phyloP scores from a whole-genome alignment of 176 grass and related monocot species.

The Cenchrus purpureus region DNA sequence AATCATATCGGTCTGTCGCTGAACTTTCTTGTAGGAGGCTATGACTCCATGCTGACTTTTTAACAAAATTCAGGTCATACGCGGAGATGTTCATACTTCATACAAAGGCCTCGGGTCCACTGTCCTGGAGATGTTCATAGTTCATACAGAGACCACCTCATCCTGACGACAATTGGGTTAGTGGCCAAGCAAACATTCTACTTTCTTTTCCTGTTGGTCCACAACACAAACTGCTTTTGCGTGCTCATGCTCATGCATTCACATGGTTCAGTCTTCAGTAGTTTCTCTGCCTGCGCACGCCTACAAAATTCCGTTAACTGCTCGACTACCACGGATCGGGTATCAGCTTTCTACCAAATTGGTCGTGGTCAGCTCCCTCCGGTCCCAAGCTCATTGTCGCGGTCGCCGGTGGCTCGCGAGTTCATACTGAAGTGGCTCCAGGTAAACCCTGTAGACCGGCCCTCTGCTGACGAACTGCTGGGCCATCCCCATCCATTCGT shows the following conservation, averaged over 20 bases:
- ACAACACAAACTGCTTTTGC: not conserved
- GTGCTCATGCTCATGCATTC: not conserved
- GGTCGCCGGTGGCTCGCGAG: conserved; percentile 37
- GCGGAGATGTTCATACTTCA: conserved; percentile 40
- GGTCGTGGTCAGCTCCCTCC: conserved; percentile 45
- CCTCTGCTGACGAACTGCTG: conserved; percentile 46
- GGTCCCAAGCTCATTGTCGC: conserved; percentile 44
- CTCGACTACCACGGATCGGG: conserved; percentile 13
- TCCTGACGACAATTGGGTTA: conserved; percentile 34
- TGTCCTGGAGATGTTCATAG: conserved; percentile 45
- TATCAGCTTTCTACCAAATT: conserved; percentile 49
- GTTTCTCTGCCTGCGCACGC: not conserved
- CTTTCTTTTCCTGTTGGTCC: not conserved
- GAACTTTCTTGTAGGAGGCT: not conserved
- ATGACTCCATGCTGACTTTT: not conserved
- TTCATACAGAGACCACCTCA: conserved; percentile 31
- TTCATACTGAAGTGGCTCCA: conserved; percentile 47
- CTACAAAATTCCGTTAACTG: not conserved
- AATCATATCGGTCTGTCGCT: not conserved
- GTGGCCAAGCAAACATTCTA: not conserved
- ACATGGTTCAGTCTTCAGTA: not conserved
- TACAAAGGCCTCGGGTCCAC: conserved; percentile 41
- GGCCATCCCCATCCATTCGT: conserved; percentile 55
- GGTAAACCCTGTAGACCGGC: conserved; percentile 43
- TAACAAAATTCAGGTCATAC: conserved; percentile 30